A percentile compares a stretch with the other conserved stretches of the same genome.
Evolutionary conservation across 805 yeast species (phyloP).

Genomic region (Pichia membranifaciens): DNA sequence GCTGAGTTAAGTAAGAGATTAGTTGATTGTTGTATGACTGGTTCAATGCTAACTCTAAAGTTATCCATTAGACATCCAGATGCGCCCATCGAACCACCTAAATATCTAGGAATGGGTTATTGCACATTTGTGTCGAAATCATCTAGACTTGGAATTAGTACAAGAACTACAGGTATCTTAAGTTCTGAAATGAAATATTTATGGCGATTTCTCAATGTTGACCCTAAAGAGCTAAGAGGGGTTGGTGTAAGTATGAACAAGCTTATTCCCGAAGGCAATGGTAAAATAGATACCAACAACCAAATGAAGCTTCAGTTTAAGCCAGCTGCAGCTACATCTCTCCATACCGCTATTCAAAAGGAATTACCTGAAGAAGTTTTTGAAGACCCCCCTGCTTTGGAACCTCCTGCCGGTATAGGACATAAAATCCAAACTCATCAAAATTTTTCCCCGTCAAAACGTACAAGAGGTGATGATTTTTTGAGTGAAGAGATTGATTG

Average conservation of each 20-base stretch:
- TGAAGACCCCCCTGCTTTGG: not conserved
- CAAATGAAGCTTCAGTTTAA: conserved; percentile 34
- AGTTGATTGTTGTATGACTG: conserved; percentile 39
- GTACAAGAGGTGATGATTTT: not conserved
- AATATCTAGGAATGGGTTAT: conserved; percentile 77
- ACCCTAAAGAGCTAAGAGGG: conserved; percentile 67
- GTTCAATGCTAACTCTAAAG: conserved; percentile 57
- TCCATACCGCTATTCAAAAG: no score
- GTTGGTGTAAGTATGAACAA: conserved; percentile 64
- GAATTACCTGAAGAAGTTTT: not conserved
- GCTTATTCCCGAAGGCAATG: conserved; percentile 36
- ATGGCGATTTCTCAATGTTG: conserved; percentile 47
- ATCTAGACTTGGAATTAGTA: conserved; percentile 53
- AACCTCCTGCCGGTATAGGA: not conserved
- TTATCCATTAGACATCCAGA: conserved; percentile 55
- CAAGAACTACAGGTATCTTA: conserved; percentile 55
- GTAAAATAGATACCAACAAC: conserved; percentile 19
- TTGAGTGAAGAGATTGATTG: conserved; percentile 43
- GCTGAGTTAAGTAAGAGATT: conserved; percentile 56
- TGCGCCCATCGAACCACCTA: conserved; percentile 73
- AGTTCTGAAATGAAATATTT: conserved; percentile 54
- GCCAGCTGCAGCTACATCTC: conserved; percentile 8
- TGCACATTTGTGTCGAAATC: conserved; percentile 63
- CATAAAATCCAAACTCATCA: not conserved
- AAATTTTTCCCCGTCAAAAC: not conserved